Evolutionary conservation across 164 flowering plant genomes (phyloP).

Genomic region (Euptelea pleiosperma): DNA sequence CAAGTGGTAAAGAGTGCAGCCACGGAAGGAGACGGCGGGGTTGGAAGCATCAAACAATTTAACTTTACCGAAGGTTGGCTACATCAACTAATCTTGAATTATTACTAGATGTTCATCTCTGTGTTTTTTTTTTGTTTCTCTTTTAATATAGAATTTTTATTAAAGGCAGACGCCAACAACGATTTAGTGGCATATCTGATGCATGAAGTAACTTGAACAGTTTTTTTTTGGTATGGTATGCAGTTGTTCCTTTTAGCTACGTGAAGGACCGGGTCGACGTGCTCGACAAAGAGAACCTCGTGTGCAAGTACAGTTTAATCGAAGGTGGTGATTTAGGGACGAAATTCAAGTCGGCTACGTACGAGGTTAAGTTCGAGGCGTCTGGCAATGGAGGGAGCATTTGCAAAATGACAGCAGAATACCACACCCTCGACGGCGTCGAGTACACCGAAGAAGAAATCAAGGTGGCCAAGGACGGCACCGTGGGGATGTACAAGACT

Average conservation of each 20-base stretch:
- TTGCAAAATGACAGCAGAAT: constrained; percentile 5
- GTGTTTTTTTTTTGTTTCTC: not conserved
- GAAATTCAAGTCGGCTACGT: not conserved
- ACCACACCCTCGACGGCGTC: constrained; percentile 8
- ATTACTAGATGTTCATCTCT: not conserved
- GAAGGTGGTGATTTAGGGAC: not conserved
- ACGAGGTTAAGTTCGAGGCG: constrained; percentile 5
- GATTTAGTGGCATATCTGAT: too few relatives aligned
- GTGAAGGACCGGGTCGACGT: constrained; percentile 25
- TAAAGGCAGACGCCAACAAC: too few relatives aligned
- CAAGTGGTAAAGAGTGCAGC: constrained; percentile 29
- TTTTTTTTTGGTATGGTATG: not conserved
- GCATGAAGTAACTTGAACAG: too few relatives aligned
- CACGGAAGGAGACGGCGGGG: constrained; percentile 37
- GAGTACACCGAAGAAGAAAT: constrained; percentile 17
- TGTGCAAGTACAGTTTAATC: too few relatives aligned
- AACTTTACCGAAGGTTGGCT: constrained; percentile 31
- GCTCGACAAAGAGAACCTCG: too few relatives aligned
- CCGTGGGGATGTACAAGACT: constrained; percentile 20
- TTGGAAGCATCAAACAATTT: constrained; percentile 34
- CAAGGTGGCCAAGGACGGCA: constrained; percentile 19
- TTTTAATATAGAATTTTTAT: too few relatives aligned
- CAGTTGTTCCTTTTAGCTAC: constrained; percentile 18
- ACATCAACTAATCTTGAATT: not conserved
- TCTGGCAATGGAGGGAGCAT: constrained; percentile 11